These are phyloP conservation scores for Didymella lethalis DNA, from an alignment of 2,329 filamentous ascomycete genomes.

Conservation along the genomic window DNA sequence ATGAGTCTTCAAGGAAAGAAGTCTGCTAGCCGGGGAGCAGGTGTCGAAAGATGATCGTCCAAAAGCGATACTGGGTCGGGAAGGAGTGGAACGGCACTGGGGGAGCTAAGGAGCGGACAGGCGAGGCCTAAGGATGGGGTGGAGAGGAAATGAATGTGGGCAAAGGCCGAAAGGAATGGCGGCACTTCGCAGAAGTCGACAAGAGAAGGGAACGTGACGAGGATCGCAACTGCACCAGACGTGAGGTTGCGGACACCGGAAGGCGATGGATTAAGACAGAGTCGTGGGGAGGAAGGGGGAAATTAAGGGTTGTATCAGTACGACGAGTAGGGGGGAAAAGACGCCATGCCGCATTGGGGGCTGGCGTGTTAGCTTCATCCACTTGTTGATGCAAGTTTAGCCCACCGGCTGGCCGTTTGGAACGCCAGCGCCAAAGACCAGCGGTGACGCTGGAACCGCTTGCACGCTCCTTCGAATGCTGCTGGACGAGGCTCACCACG, in stretches of 20 bases:
- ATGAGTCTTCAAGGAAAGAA: slow-evolving; percentile 43
- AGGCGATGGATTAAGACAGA: slow-evolving; percentile 48
- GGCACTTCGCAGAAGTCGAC: slow-evolving; percentile 52
- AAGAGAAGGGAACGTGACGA: slow-evolving; percentile 48
- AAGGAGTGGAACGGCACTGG: slow-evolving; percentile 39
- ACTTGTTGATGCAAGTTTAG: slow-evolving; percentile 27
- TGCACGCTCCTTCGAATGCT: slow-evolving; percentile 26
- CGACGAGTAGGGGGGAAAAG: slow-evolving; percentile 35
- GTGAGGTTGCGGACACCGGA: slow-evolving; percentile 37
- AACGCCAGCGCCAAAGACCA: slow-evolving; percentile 31
- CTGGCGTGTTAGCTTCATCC: slow-evolving; percentile 19
- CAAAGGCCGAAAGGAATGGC: slow-evolving; percentile 55
- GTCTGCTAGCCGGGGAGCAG: slow-evolving; percentile 51
- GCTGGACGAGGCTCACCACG: slow-evolving; percentile 23
- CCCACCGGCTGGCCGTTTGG: slow-evolving; percentile 34
- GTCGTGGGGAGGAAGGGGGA: slow-evolving; percentile 43
- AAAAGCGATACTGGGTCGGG: slow-evolving; percentile 46
- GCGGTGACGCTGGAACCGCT: slow-evolving; percentile 29
- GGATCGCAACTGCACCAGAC: slow-evolving; percentile 49
- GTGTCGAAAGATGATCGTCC: slow-evolving; percentile 45
- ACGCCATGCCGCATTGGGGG: slow-evolving; percentile 26
- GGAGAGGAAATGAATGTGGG: slow-evolving; percentile 50
- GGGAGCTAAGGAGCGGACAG: slow-evolving; percentile 51
- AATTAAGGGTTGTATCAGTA: slow-evolving; percentile 46
- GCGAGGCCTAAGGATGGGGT: slow-evolving; percentile 46